Percentiles rank a stretch among this genome's conserved stretches.
These are phyloP conservation scores for Mucor lusitanicus DNA, from an alignment of 371 early-diverging fungal species.

Conservation along the genomic window DNA sequence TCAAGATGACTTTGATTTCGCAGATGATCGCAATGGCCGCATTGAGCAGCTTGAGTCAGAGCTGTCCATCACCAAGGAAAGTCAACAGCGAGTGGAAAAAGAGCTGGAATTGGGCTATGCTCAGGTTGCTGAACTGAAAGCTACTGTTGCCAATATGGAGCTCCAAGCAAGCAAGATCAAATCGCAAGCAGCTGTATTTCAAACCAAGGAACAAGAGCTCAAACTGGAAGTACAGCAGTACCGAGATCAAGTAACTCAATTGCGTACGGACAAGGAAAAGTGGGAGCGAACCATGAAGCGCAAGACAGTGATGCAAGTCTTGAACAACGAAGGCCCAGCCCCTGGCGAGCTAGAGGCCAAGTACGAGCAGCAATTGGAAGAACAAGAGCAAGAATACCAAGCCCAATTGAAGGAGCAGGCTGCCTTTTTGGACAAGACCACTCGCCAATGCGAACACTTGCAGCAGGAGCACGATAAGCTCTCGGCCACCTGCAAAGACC, in stretches of 20 bases:
- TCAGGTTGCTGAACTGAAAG: constrained; percentile 22
- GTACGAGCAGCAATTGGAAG: constrained; percentile 49
- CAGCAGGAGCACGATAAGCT: constrained; percentile 35
- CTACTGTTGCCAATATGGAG: constrained; percentile 33
- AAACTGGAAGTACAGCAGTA: constrained; percentile 32
- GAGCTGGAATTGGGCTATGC: constrained; percentile 18
- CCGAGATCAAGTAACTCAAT: constrained; percentile 27
- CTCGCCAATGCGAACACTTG: constrained; percentile 25
- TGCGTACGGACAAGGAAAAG: constrained; percentile 35
- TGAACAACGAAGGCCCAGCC: constrained; percentile 15
- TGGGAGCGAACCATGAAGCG: constrained; percentile 39
- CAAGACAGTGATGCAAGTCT: constrained; percentile 30
- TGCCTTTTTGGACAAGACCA: constrained; percentile 39
- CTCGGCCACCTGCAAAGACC: constrained; percentile 32
- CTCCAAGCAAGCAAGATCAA: constrained; percentile 26
- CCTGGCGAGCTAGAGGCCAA: constrained; percentile 12
- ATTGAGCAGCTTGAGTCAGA: constrained; percentile 10
- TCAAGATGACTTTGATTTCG: constrained; percentile 5
- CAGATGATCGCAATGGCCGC: constrained; percentile 4
- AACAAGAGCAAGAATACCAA: constrained; percentile 46
- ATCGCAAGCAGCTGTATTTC: constrained; percentile 25
- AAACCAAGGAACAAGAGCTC: constrained; percentile 18
- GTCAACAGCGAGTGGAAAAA: background rate
- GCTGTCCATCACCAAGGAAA: constrained; percentile 4
- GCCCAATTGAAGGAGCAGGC: constrained; percentile 50